A percentile compares a stretch with the other conserved stretches of the same genome.
Evolutionary conservation across 345 rosid species (phyloP).

Genomic region (Stellera chamaejasme): DNA sequence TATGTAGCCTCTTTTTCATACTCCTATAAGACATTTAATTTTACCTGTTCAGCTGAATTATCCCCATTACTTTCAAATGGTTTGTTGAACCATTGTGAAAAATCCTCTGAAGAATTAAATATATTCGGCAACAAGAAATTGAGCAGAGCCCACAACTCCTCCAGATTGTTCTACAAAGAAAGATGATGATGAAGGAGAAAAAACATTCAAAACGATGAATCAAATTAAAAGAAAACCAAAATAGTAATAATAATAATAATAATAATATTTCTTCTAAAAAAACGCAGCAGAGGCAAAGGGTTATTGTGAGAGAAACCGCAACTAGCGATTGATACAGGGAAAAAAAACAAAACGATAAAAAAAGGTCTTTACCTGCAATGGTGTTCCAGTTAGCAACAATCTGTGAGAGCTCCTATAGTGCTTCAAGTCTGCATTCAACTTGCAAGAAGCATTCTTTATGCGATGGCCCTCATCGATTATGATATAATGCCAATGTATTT

Average conservation of each 20-base stretch:
- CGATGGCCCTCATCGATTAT: constrained; percentile 98
- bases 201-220: constrained; percentile 11
- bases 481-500: constrained; percentile 84
- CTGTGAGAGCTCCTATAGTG: constrained; percentile 82
- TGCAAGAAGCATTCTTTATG: constrained; percentile 95
- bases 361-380: constrained; percentile 56
- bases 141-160: constrained; percentile 92
- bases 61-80: constrained; percentile 89
- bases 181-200: constrained; percentile 2
- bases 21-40: constrained; percentile 16
- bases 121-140: constrained; percentile 89
- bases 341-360: background rate
- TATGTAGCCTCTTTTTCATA: constrained; percentile 2
- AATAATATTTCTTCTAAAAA: background rate
- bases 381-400: constrained; percentile 85
- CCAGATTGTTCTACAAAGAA: constrained; percentile 72
- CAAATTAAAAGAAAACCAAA: constrained; percentile 2
- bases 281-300: background rate
- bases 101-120: constrained; percentile 90
- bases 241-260: constrained; percentile 3
- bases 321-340: background rate
- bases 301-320: background rate
- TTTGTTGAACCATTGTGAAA: constrained; percentile 97
- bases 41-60: constrained; percentile 77
- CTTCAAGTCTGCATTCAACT: constrained; percentile 89